Percentiles rank a stretch among this genome's conserved stretches.
phyloP scores from a whole-genome alignment of 495 filamentous ascomycete genomes.

The Penicillium dipodomyicola region DNA sequence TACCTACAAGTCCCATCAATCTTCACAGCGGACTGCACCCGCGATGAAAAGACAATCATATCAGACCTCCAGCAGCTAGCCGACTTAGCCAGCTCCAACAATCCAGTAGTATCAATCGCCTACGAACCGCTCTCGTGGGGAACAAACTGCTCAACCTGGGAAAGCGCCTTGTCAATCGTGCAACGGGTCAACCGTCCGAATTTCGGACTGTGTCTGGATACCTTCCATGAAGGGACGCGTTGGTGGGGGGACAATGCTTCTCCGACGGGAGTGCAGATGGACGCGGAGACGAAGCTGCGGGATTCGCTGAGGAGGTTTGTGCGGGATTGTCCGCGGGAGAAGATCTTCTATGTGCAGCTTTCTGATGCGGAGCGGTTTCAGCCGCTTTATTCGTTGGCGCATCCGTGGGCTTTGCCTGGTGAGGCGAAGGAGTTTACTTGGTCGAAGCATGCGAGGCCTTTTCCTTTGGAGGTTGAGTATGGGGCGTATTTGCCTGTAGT shows the following conservation, averaged over 20 bases:
- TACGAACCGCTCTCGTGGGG: conserved; percentile 73
- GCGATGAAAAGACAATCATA: conserved; percentile 55
- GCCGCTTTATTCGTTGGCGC: conserved; percentile 56
- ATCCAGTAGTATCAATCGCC: conserved; percentile 55
- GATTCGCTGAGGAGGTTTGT: conserved; percentile 56
- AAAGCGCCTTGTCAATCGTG: conserved; percentile 59
- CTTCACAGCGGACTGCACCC: conserved; percentile 53
- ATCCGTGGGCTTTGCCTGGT: conserved; percentile 59
- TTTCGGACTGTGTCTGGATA: conserved; percentile 72
- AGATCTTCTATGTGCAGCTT: conserved; percentile 72
- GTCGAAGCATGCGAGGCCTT: conserved; percentile 66
- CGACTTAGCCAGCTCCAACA: conserved; percentile 52
- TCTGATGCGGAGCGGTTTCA: conserved; percentile 65
- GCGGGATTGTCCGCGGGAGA: conserved; percentile 52
- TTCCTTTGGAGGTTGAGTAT: conserved; percentile 1
- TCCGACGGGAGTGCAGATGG: conserved; percentile 45
- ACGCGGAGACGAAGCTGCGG: conserved; percentile 52
- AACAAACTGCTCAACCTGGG: conserved; percentile 64
- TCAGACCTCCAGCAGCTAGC: conserved; percentile 59
- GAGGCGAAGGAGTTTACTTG: conserved; percentile 72
- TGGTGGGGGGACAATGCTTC: conserved; percentile 63
- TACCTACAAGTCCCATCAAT: conserved; percentile 66
- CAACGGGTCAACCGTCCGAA: conserved; percentile 58
- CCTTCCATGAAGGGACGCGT: conserved; percentile 66
- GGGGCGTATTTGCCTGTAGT: conserved; percentile 10